phyloP scores from a whole-genome alignment of 192 early-diverging fungal species.

The Coemansia sp. region DNA sequence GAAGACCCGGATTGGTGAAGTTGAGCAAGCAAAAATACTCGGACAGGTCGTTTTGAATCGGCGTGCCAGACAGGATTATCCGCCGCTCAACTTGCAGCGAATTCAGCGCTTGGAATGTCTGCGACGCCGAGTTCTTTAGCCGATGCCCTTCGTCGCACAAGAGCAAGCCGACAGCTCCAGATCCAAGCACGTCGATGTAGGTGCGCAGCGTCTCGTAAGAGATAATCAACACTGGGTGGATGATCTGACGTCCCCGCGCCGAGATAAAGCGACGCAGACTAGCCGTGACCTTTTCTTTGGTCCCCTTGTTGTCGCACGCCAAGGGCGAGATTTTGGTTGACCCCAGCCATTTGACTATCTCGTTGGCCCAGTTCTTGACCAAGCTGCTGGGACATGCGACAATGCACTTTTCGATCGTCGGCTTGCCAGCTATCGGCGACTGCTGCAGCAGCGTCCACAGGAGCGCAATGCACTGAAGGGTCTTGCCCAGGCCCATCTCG shows the following conservation, averaged over 20 bases:
- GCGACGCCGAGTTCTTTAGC: conserved; percentile 86
- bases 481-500: conserved; percentile 94
- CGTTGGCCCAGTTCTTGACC: conserved; percentile 99
- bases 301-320: conserved; percentile 87
- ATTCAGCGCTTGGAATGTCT: conserved; percentile 82
- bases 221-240: conserved; percentile 93
- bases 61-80: conserved; percentile 96
- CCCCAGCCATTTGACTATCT: conserved; percentile 96
- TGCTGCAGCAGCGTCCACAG: conserved; percentile 98
- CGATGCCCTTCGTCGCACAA: conserved; percentile 98
- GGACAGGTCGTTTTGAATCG: conserved; percentile 86
- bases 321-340: conserved; percentile 77
- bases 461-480: conserved; percentile 89
- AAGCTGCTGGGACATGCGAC: conserved; percentile 95
- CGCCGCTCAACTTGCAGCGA: conserved; percentile 85
- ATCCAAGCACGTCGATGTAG: conserved; percentile 74
- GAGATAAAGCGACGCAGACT: conserved; percentile 80
- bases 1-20: conserved; percentile 91
- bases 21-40: conserved; percentile 96
- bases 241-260: conserved; percentile 82
- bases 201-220: conserved; percentile 95
- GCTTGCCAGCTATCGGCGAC: conserved; percentile 83
- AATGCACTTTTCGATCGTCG: conserved; percentile 94
- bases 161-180: conserved; percentile 86
- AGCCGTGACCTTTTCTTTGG: conserved; percentile 81